These are phyloP conservation scores for Filobasidium floriforme DNA, from an alignment of 768 basidiomycete genomes.

Conservation along the genomic window DNA sequence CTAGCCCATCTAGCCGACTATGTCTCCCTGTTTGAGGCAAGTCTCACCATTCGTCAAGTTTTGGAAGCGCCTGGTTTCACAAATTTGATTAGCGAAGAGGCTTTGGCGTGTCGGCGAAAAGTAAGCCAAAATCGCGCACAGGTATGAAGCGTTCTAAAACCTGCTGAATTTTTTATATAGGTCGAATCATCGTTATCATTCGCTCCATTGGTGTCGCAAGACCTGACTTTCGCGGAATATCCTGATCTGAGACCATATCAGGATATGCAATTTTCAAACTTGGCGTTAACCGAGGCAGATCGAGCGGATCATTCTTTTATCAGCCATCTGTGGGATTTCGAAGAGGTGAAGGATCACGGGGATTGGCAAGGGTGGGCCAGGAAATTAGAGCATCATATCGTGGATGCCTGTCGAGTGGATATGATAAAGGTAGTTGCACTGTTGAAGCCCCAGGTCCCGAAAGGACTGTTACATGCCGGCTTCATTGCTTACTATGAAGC, in stretches of 20 bases:
- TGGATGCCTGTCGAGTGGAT: constrained; percentile 18
- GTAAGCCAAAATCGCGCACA: neutral
- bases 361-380: constrained; percentile 17
- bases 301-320: constrained; percentile 1
- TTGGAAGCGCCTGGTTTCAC: neutral
- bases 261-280: constrained; percentile 20
- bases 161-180: no score
- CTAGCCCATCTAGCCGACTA: constrained; percentile 14
- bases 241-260: constrained; percentile 21
- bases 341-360: constrained; percentile 4
- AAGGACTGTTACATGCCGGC: constrained; percentile 17
- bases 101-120: neutral
- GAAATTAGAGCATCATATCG: constrained; percentile 4
- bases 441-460: constrained; percentile 9
- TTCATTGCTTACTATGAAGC: constrained; percentile 19
- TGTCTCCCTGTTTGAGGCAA: constrained; percentile 16
- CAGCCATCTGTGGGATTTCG: constrained; percentile 10
- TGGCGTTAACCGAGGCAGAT: constrained; percentile 13
- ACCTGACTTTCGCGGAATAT: constrained; percentile 7
- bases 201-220: constrained; percentile 9
- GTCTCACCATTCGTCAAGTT: neutral
- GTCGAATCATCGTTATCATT: constrained; percentile 1
- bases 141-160: neutral
- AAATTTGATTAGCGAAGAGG: neutral
- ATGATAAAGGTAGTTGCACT: constrained; percentile 12